Evolutionary conservation across 2,329 filamentous ascomycete genomes (phyloP).

Genomic region (Alternaria gaisen): DNA sequence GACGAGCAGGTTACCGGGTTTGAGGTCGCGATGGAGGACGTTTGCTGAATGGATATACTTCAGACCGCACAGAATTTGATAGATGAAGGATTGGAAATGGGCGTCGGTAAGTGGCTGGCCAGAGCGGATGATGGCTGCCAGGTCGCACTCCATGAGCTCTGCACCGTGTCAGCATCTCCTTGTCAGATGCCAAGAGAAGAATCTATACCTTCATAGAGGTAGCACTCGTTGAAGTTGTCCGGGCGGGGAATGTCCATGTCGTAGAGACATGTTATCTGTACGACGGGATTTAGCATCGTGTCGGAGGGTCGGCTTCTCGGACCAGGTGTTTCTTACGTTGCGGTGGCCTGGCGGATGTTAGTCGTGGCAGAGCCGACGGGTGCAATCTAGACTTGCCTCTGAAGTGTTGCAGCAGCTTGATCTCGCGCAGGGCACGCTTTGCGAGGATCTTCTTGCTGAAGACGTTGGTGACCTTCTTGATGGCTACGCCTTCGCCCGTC

Average conservation of each 20-base stretch:
- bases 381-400: constrained; percentile 57
- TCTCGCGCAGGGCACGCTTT: constrained; percentile 96
- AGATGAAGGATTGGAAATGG: constrained; percentile 99
- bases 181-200: background rate
- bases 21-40: constrained; percentile 94
- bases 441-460: constrained; percentile 99
- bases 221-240: constrained; percentile 98
- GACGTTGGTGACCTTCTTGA: constrained; percentile 99
- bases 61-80: constrained; percentile 97
- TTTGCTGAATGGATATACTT: constrained; percentile 99
- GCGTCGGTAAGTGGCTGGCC: constrained; percentile 97
- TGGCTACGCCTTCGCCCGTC: constrained; percentile 91
- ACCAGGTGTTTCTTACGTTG: constrained; percentile 50
- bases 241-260: constrained; percentile 99
- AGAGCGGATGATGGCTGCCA: constrained; percentile 96
- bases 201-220: constrained; percentile 88
- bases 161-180: constrained; percentile 34
- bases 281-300: constrained; percentile 49
- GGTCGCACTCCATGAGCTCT: constrained; percentile 99
- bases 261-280: constrained; percentile 95
- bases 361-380: constrained; percentile 16
- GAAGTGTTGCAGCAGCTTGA: constrained; percentile 98
- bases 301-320: constrained; percentile 60
- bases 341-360: constrained; percentile 54
- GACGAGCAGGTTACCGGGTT: constrained; percentile 95